A percentile compares a stretch with the other conserved stretches of the same genome.
These are phyloP conservation scores for Ceratocystis albifundus DNA, from an alignment of 2,329 filamentous ascomycete genomes.

Conservation along the genomic window DNA sequence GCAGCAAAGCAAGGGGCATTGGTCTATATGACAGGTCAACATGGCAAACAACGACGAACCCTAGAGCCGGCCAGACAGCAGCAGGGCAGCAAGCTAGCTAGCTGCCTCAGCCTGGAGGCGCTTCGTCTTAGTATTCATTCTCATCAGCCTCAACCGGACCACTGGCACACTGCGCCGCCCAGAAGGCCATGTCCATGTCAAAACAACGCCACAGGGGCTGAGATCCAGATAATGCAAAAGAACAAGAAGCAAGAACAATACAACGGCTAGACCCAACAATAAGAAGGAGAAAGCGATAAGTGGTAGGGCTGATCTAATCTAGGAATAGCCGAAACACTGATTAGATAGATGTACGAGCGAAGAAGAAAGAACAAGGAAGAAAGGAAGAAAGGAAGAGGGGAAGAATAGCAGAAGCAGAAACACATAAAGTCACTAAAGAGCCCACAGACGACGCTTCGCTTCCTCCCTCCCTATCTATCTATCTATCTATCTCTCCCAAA, in stretches of 20 bases:
- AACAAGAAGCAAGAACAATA: not conserved
- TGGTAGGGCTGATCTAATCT: constrained; percentile 9
- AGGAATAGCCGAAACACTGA: constrained; percentile 8
- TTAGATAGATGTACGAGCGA: not conserved
- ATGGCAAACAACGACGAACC: not conserved
- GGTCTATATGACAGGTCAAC: not conserved
- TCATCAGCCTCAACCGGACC: not conserved
- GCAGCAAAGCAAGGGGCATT: not conserved
- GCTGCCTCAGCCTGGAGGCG: not conserved
- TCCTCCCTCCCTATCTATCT: not conserved
- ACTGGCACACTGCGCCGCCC: not conserved
- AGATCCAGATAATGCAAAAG: not conserved
- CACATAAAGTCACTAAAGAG: not conserved
- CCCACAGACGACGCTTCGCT: not conserved
- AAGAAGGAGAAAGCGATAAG: not conserved
- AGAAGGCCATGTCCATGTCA: not conserved
- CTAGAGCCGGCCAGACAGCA: not conserved
- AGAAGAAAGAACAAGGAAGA: not conserved
- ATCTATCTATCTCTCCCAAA: not conserved
- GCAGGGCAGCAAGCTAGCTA: not conserved
- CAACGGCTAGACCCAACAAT: not conserved
- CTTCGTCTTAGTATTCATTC: not conserved
- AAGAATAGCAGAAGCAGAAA: not conserved
- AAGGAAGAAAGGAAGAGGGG: not conserved
- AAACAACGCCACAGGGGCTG: not conserved